Conservation (phyloP, 176 grass and related monocot species). For the Cymbopogon citratus region DNA sequence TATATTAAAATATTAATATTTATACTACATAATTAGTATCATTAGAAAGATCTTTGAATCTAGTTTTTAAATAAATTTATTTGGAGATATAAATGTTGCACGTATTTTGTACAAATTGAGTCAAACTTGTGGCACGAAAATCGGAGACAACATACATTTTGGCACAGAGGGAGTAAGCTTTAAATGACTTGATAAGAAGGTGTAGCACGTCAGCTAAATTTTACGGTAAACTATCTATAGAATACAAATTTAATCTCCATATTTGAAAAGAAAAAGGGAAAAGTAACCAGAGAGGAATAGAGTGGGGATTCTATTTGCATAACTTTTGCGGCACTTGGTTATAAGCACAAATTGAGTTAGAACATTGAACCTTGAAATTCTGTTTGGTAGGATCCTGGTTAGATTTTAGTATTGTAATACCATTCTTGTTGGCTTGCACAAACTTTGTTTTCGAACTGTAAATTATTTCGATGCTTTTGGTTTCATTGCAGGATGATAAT, state of each 20-base stretch:
- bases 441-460: not conserved
- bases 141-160: no score
- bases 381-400: not conserved
- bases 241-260: not conserved
- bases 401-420: not conserved
- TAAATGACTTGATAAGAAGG: not conserved
- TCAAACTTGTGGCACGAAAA: no score
- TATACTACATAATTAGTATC: no score
- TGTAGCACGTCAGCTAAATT: slow-evolving; percentile 11
- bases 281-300: no score
- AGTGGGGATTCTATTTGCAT: no score
- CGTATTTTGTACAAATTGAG: no score
- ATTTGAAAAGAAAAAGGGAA: not conserved
- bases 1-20: no score
- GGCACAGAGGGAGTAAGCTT: no score
- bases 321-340: not conserved
- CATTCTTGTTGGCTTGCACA: slow-evolving; percentile 1
- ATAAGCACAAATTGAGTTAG: not conserved
- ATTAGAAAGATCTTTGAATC: no score
- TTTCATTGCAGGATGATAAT: slow-evolving; percentile 54
- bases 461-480: not conserved
- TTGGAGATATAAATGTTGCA: no score
- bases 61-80: no score
- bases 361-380: not conserved
- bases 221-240: not conserved